Conservation (phyloP, 306 rosid species). For the Luffa aegyptiaca region DNA sequence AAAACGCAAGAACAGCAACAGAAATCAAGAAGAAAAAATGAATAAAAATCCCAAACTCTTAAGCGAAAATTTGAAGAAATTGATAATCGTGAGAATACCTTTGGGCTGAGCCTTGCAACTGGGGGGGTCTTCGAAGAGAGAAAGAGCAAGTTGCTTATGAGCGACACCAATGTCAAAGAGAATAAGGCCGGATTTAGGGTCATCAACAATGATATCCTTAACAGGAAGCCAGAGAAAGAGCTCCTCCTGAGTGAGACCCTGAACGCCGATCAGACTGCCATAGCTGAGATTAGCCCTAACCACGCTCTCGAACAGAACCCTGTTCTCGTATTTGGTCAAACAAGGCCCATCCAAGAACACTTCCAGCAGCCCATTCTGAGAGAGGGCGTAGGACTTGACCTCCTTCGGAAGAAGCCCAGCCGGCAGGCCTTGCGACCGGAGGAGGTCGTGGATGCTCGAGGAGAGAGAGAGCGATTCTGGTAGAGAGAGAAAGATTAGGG, state of each 20-base stretch:
- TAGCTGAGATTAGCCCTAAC: conserved; percentile 55
- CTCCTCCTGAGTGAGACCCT: conserved; percentile 60
- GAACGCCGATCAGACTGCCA: conserved; percentile 53
- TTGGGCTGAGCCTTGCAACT: conserved; percentile 40
- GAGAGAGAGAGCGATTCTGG: not conserved
- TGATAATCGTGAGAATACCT: not conserved
- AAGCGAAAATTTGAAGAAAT: too few relatives aligned
- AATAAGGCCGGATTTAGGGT: conserved; percentile 47
- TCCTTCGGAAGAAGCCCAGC: conserved; percentile 51
- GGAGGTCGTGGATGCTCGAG: conserved; percentile 46
- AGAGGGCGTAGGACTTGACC: conserved; percentile 41
- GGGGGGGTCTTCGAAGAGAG: conserved; percentile 64
- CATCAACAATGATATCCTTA: conserved; percentile 53
- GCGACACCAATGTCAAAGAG: conserved; percentile 62
- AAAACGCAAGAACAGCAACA: not conserved
- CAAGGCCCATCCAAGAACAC: conserved; percentile 55
- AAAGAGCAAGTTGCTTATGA: conserved; percentile 46
- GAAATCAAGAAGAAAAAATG: too few relatives aligned
- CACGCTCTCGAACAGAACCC: conserved; percentile 41
- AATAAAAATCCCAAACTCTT: too few relatives aligned
- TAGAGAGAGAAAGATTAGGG: conserved; percentile 14
- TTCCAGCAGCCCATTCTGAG: conserved; percentile 31
- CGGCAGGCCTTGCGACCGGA: conserved; percentile 52
- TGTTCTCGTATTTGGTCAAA: conserved; percentile 49
- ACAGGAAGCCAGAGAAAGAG: conserved; percentile 56